Evolutionary conservation across 108 stramenopile genomes (phyloP).

Genomic region (Nitzschia palea): DNA sequence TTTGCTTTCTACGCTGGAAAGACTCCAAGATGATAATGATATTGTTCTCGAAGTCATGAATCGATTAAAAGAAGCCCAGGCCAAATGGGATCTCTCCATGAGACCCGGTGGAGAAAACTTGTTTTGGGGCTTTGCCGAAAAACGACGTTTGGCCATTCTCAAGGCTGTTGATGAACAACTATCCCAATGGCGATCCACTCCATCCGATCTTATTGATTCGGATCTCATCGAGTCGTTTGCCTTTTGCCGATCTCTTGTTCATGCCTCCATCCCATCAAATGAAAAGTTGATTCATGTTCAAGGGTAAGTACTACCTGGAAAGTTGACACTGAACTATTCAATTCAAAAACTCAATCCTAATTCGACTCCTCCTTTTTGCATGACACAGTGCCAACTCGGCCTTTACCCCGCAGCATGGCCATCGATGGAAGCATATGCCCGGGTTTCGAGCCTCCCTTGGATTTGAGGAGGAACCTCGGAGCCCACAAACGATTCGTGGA

Average conservation of each 20-base stretch:
- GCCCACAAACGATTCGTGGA: constrained; percentile 37
- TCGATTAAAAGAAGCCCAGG: not conserved
- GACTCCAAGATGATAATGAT: constrained; percentile 37
- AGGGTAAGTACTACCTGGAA: not conserved
- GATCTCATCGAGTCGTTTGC: not conserved
- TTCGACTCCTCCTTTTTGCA: not conserved
- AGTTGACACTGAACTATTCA: no score
- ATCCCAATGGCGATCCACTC: not conserved
- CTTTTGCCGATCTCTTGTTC: constrained; percentile 15
- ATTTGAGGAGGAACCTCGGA: constrained; percentile 31
- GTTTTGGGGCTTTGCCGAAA: constrained; percentile 1
- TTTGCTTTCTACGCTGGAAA: constrained; percentile 31
- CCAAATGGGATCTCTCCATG: not conserved
- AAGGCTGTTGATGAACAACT: not conserved
- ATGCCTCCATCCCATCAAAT: not conserved
- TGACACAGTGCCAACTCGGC: not conserved
- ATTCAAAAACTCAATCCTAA: no score
- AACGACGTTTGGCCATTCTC: not conserved
- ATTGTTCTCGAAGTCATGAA: constrained; percentile 29
- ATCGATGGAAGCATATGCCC: constrained; percentile 18
- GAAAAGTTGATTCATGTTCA: not conserved
- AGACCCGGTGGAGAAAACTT: not conserved
- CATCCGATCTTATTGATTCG: not conserved
- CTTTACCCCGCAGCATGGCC: not conserved
- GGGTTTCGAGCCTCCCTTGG: constrained; percentile 34